phyloP scores from a whole-genome alignment of 495 filamentous ascomycete genomes.

The Tetracladium marchalianum region DNA sequence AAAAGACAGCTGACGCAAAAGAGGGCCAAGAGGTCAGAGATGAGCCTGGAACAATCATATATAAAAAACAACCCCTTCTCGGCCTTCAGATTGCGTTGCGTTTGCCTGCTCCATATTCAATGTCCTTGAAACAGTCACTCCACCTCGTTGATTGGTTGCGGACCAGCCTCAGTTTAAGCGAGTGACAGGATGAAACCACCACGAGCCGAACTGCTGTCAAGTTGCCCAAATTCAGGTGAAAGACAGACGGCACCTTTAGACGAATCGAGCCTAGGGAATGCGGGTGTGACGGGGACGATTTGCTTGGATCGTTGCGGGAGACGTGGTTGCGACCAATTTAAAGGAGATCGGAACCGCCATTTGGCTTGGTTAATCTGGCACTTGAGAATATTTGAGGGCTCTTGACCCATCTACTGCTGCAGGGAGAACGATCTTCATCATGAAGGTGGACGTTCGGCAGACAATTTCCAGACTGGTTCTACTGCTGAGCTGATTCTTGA shows the following conservation, averaged over 20 bases:
- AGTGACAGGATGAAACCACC: neutral
- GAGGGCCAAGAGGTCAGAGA: neutral
- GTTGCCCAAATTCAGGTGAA: too few relatives aligned
- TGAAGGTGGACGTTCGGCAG: neutral
- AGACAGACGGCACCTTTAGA: too few relatives aligned
- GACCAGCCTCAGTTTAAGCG: neutral
- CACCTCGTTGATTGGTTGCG: neutral
- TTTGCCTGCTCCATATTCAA: neutral
- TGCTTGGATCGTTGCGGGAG: too few relatives aligned
- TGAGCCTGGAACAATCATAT: neutral
- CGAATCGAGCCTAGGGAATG: too few relatives aligned
- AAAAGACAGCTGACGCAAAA: too few relatives aligned
- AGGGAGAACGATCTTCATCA: neutral
- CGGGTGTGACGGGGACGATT: too few relatives aligned
- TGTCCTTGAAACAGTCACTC: neutral
- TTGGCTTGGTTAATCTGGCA: too few relatives aligned
- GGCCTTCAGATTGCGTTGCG: neutral
- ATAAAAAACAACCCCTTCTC: neutral
- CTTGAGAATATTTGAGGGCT: too few relatives aligned
- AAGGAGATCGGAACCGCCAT: too few relatives aligned
- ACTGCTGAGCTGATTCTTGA: too few relatives aligned
- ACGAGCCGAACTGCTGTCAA: neutral
- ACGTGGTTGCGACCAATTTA: too few relatives aligned
- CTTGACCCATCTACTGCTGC: neutral
- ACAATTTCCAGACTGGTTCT: neutral